Percentiles rank a stretch among this genome's conserved stretches.
These are phyloP conservation scores for Sporisorium graminicola DNA, from an alignment of 1,284 basidiomycete genomes.

Conservation along the genomic window DNA sequence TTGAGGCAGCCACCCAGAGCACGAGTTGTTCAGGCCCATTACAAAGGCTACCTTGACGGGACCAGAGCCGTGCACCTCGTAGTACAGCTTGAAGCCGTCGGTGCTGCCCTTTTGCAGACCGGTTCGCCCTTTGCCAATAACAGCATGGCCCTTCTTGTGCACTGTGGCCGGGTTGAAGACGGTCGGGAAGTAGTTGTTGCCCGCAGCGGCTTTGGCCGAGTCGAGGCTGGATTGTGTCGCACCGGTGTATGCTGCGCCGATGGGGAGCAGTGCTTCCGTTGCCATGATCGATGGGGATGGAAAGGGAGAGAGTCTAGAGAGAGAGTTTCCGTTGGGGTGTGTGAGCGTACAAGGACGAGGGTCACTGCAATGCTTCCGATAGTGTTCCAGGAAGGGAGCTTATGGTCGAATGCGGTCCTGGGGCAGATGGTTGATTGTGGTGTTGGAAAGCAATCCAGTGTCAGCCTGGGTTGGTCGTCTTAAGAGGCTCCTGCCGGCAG, in stretches of 20 bases:
- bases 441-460: neutral
- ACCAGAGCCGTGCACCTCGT: constrained; percentile 68
- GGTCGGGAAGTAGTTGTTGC: constrained; percentile 52
- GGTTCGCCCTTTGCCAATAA: constrained; percentile 21
- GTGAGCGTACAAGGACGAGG: neutral
- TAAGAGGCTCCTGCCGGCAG: no score
- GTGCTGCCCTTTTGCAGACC: constrained; percentile 12
- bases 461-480: no score
- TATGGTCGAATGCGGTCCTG: no score
- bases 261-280: constrained; percentile 45
- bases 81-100: constrained; percentile 63
- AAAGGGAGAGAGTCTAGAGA: neutral
- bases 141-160: constrained; percentile 44
- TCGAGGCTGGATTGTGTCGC: constrained; percentile 53
- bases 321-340: neutral
- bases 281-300: constrained; percentile 23
- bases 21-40: constrained; percentile 71
- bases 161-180: constrained; percentile 64
- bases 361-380: neutral
- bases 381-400: neutral
- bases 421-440: neutral
- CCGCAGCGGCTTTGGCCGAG: constrained; percentile 30
- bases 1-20: constrained; percentile 70
- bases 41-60: constrained; percentile 58
- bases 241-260: constrained; percentile 64